Evolutionary conservation across 2,329 filamentous ascomycete genomes (phyloP), one percentile per base, ranked within the genome.

Genomic region (Fusarium algeriense): DNA sequence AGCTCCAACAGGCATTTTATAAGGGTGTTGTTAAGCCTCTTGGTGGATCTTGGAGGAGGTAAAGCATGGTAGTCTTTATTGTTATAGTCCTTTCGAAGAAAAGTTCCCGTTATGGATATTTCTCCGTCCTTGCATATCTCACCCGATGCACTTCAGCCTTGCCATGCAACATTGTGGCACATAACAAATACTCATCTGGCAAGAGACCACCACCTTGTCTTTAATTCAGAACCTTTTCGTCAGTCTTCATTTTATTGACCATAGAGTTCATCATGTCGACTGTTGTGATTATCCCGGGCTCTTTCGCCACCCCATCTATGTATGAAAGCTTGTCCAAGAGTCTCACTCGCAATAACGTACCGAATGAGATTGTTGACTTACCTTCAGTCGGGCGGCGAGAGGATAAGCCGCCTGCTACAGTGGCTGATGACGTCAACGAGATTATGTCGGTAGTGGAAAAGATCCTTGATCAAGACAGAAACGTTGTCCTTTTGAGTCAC

Each of bases 271-370:
- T 12, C 15, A 68, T 68, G 65, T 28, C 62, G 1, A 28, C 19
- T 5, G 23, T 66, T 17, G 52, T 68, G 2, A 53, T 68, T 17
- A 28, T 68, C 7, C 65, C 65, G 3, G 65, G 65, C 14, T 64
- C 65, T 20, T 68, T 65, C 20, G 52, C 61, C 2, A 26, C 41
- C 10, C 44, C 50, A 17, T 40, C 28, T 13, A 45, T 50, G 7
- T 68, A 66, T 28, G 11, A 49, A 19, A n/a, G 17, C 19, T 43
- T 61, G 6, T 19, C 32, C 1, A 19, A 66, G 4, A 61, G 45
- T 12, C 11, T 66, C 5, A 20, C 35, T 4, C 40, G 37, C 7
- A 10, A 66, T 41, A 52, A 32, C 5, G 17, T 66, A 20, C 46
- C 20, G 19, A 38, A 11, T 2, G 26, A 26, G 7, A 40, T 57